These are phyloP conservation scores for Sphagnum fallax DNA, from an alignment of 228 moss, liverwort and hornwort genomes.

Conservation along the genomic window DNA sequence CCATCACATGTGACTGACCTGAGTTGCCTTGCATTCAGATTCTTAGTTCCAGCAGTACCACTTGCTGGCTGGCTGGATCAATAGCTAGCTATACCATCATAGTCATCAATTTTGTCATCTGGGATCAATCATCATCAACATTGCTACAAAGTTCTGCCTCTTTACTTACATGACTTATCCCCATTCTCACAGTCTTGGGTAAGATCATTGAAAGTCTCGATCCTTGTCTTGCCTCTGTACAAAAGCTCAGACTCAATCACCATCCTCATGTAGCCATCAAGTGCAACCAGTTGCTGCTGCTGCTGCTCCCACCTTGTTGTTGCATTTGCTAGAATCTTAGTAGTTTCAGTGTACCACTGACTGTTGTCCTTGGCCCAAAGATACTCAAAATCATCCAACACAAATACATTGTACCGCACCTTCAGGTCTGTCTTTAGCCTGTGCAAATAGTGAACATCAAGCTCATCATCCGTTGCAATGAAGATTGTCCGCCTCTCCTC, in stretches of 20 bases:
- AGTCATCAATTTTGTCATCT: too few species aligned
- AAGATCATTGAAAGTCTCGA: constrained; percentile 87
- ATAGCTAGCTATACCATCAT: too few species aligned
- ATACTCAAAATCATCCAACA: constrained; percentile 61
- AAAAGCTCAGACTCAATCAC: constrained; percentile 83
- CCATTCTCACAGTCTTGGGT: constrained; percentile 83
- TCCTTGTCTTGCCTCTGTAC: constrained; percentile 58
- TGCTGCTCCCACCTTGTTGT: constrained; percentile 26
- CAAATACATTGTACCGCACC: constrained; percentile 62
- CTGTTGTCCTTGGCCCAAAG: constrained; percentile 56
- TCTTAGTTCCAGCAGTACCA: too few species aligned
- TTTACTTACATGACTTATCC: constrained; percentile 4
- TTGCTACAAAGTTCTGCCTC: too few species aligned
- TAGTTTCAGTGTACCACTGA: constrained; percentile 68
- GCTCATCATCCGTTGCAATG: constrained; percentile 72
- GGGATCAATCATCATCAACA: too few species aligned
- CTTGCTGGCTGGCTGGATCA: too few species aligned
- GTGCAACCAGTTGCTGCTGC: constrained; percentile 13
- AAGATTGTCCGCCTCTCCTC: constrained; percentile 55
- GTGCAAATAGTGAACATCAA: constrained; percentile 57
- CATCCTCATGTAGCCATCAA: constrained; percentile 81
- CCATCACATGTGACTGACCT: too few species aligned
- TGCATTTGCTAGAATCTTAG: constrained; percentile 31
- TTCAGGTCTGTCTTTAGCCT: constrained; percentile 19
- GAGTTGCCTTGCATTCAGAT: too few species aligned